Evolutionary conservation across 1,284 basidiomycete species (phyloP), one percentile per base, ranked within the genome.

Genomic region (Psilocybe mexicana): DNA sequence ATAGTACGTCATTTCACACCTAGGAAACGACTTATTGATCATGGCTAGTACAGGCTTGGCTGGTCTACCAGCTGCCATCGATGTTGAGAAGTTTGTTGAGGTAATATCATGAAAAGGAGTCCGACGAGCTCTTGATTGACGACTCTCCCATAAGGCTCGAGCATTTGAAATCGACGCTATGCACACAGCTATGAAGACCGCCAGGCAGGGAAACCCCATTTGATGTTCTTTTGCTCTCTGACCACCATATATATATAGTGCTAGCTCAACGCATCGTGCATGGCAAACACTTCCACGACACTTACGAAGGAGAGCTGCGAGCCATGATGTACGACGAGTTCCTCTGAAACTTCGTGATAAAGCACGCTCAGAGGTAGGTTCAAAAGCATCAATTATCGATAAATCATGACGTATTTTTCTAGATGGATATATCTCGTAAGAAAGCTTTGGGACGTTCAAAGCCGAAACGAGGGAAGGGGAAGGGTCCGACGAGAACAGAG

Each of bases 251-350:
- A 72, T 33, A 72, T 72, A 18, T 65, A 85, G 84, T 54, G 74
- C 71, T 36, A 84, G 82, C 60, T 84, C 87, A 25, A 91, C 87
- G 0, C 86, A 91, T 59, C 80, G 95, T 56, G 92, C 88, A 1
- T 98, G 95, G 85, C 95, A 98, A 72, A 86, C 90, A 12, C 79
- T 97, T 7, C 95, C 95, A 8, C 82, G 95, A 24, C 92, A 95
- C 69, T 79, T 98, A 11, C 83, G 95, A 25, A 83, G 95, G 33
- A 81, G 95, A 66, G 94, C 95, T 8, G 95, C 95, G 1, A 95
- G 93, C 65, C 95, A 97, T 71, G 90, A 97, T 72, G 87, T 93
- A 18, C 85, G 93, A 5, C 85, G 94, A 12, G 92, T 98, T n/a
- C 95, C 95, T 0, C 72, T 84, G 26, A 81, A 90, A 26, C 75